phyloP scores from a whole-genome alignment of 163 green algal genomes.

The Scenedesmus sp. region DNA sequence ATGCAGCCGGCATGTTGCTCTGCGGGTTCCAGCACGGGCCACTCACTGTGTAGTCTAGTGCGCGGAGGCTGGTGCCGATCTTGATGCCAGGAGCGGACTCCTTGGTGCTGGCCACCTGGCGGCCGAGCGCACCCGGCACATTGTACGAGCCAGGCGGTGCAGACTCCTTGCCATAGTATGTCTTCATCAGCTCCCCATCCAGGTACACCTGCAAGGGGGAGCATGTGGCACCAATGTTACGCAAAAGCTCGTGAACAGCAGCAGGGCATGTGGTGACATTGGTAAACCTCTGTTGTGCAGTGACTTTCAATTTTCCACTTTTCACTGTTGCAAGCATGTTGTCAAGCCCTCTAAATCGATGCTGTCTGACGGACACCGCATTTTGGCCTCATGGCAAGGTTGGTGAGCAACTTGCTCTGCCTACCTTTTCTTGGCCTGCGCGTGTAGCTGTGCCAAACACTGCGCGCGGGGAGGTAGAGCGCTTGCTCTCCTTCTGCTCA shows the following conservation, averaged over 20 bases:
- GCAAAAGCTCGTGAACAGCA: background rate
- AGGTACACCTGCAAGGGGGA: constrained; percentile 63
- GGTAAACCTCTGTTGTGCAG: too few species aligned
- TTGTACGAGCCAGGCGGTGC: constrained; percentile 69
- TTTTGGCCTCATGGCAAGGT: too few species aligned
- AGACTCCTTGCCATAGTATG: constrained; percentile 60
- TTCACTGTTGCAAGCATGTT: too few species aligned
- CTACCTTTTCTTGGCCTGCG: constrained; percentile 65
- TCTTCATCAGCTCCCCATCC: constrained; percentile 77
- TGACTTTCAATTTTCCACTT: too few species aligned
- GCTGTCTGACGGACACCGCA: too few species aligned
- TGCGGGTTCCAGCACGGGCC: too few species aligned
- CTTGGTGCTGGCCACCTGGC: constrained; percentile 56
- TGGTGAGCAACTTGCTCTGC: background rate
- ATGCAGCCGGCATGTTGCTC: background rate
- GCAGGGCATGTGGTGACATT: background rate
- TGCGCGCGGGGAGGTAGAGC: constrained; percentile 56
- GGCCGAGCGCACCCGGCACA: constrained; percentile 59
- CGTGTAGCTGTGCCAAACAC: constrained; percentile 72
- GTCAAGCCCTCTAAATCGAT: too few species aligned
- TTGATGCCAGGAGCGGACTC: constrained; percentile 47
- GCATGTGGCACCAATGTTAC: background rate
- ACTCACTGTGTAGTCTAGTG: constrained; percentile 37
- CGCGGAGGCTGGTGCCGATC: constrained; percentile 48
- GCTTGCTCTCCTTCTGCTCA: constrained; percentile 69